Base-by-base conservation (phyloP, 1,139 yeast species). In the Protomyces lactucae-debilis region DNA sequence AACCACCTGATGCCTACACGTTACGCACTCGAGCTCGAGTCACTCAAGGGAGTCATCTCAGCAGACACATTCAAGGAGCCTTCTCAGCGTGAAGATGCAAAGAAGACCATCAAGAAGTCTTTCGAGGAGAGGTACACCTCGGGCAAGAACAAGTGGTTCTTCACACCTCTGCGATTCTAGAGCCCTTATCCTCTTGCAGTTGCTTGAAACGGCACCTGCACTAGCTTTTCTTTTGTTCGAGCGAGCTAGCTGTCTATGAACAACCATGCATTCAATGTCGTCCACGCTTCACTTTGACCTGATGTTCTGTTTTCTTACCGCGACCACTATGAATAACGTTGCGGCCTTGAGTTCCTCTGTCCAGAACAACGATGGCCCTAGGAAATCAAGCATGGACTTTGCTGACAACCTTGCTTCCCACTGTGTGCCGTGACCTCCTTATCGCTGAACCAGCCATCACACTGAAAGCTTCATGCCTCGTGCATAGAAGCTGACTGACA, bases 1-100 rank as follows among this genome's bases (percentile, higher is more conserved):
- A 92, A 91, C 93, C 99, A 95, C 83, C 85, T 95, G 81, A 87
- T 95, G 95, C 99, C 99, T 84, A 95, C 99, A 78, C 93, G 99
- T 86, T 95, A 95, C 89, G 86, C 96, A 70, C 86, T 95, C 77
- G 98, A 93, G 79, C 95, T 93, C 76, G 98, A 93, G 80, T 82
- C 92, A 74, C 87, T 95, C 86, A 93, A 93, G 86, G 78, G 88
- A 76, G 88, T 85, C 76, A 90, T 95, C 77, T 83, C 97, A 74
- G 83, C 95, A 74, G 98, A 92, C 80, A 85, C 98, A 76, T 88
- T 95, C 80, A 86, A 85, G 79, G 98, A 95, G 85, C 97, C 98
- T 82, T 85, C 98, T 73, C 97, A 92, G 84, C 89, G 96, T 82
- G 96, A 87, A 82, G 97, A 92, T 80, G 98, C 99, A 79, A 95